These are phyloP conservation scores for Tetrahymena malaccensis DNA, from an alignment of 73 alveolate species.

Conservation along the genomic window DNA sequence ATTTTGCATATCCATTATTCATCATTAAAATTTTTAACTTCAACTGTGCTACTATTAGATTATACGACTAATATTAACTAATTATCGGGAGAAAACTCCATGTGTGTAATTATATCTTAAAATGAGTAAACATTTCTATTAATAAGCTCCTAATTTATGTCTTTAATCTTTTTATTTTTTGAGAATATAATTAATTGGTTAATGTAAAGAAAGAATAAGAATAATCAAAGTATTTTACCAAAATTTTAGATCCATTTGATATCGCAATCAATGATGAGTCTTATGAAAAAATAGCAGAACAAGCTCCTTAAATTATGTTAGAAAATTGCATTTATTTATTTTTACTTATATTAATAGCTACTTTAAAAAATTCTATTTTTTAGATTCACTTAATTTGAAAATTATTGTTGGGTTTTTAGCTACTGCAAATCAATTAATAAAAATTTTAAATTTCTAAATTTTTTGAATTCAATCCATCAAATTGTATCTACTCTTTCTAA, in stretches of 20 bases:
- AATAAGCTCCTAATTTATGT: neutral
- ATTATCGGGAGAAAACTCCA: conserved; percentile 88
- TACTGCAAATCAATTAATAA: neutral
- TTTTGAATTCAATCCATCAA: neutral
- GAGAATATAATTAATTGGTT: no score
- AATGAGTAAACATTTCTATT: conserved; percentile 5
- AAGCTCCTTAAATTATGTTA: neutral
- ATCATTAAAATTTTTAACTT: conserved; percentile 60
- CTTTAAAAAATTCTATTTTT: neutral
- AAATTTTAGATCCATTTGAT: neutral
- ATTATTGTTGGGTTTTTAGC: neutral
- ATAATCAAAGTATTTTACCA: neutral
- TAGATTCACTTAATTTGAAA: neutral
- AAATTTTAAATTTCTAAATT: neutral
- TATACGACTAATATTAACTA: conserved; percentile 54
- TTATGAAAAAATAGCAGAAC: conserved; percentile 55
- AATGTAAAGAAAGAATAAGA: neutral
- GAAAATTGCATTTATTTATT: neutral
- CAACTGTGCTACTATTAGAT: conserved; percentile 62
- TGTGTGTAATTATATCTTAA: conserved; percentile 57
- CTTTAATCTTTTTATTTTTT: neutral
- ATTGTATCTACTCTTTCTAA: neutral
- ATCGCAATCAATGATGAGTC: conserved; percentile 50
- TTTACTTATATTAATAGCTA: neutral
- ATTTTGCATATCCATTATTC: conserved; percentile 67